These are phyloP conservation scores for Colletotrichum liriopes DNA, from an alignment of 2,329 filamentous ascomycete genomes.

Conservation along the genomic window DNA sequence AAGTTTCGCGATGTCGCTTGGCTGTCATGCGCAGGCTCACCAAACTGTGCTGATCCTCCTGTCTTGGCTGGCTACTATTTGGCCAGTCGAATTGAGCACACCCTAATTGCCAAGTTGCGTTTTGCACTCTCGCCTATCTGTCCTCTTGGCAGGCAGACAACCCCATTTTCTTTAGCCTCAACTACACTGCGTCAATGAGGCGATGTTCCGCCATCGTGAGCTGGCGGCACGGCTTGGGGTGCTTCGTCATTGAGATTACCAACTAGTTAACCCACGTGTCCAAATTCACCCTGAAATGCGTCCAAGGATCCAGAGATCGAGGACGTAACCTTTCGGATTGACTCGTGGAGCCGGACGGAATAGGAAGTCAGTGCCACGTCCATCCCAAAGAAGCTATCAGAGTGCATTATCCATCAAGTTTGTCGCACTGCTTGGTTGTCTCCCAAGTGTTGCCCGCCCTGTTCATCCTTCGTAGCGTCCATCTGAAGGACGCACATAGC, in stretches of 20 bases:
- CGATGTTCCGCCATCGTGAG: slow-evolving; percentile 9
- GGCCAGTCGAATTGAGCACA: not conserved
- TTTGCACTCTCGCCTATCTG: slow-evolving; percentile 1
- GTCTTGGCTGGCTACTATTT: not conserved
- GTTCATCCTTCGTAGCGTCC: slow-evolving; percentile 5
- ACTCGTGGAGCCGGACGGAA: not conserved
- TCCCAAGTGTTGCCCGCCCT: not conserved
- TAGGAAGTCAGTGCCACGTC: not conserved
- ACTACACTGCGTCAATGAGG: slow-evolving; percentile 1
- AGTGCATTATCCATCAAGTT: not conserved
- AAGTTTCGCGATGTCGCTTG: not conserved
- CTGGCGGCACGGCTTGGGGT: slow-evolving; percentile 18
- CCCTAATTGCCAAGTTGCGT: not conserved
- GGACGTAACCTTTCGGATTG: not conserved
- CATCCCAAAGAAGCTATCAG: not conserved
- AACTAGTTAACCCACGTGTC: not conserved
- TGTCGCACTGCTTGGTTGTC: not conserved
- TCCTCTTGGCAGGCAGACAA: slow-evolving; percentile 23
- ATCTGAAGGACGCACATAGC: not conserved
- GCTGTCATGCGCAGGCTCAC: not conserved
- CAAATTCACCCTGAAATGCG: not conserved
- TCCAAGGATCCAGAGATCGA: not conserved
- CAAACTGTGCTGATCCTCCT: no score
- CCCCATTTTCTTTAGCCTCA: slow-evolving; percentile 5
- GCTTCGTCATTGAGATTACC: slow-evolving; percentile 17